Conservation (phyloP, 257 asterid species). For the Nyctanthes arbortristis region DNA sequence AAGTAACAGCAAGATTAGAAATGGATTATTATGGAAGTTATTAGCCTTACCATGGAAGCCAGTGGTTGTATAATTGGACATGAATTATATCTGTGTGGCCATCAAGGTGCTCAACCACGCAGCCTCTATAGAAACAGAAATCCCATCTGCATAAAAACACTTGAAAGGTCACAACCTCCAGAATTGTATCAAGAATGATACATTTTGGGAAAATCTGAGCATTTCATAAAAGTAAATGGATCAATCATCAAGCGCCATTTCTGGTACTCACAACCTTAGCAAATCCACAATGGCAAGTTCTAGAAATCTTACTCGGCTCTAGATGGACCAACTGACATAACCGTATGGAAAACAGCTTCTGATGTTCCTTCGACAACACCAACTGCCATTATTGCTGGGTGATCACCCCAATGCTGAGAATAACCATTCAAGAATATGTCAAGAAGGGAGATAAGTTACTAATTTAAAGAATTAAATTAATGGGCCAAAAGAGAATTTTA, state of each 20-base stretch:
- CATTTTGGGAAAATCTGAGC: not conserved
- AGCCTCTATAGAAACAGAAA: constrained; percentile 70
- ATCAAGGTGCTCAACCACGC: constrained; percentile 85
- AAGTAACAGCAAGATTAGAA: constrained; percentile 18
- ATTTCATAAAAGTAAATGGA: constrained; percentile 6
- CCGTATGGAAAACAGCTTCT: constrained; percentile 74
- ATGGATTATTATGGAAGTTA: constrained; percentile 17
- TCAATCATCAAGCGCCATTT: not conserved
- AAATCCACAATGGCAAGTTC: not conserved
- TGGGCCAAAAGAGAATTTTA: constrained; percentile 24
- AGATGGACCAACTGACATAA: constrained; percentile 84
- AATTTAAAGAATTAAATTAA: constrained; percentile 5
- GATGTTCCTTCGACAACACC: constrained; percentile 77
- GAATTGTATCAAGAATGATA: not conserved
- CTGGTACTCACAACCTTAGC: not conserved
- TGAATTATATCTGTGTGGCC: constrained; percentile 90
- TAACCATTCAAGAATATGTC: constrained; percentile 1
- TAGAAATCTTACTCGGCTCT: constrained; percentile 68
- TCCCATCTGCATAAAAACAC: constrained; percentile 75
- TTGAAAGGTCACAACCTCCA: constrained; percentile 17
- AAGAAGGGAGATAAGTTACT: constrained; percentile 2
- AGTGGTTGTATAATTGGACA: constrained; percentile 67
- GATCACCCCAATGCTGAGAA: constrained; percentile 60
- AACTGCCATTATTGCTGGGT: constrained; percentile 96
- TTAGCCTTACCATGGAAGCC: constrained; percentile 78